A percentile compares a stretch with the other conserved stretches of the same genome.
Conservation (phyloP, 2,329 filamentous ascomycete genomes). For the Drechslera avenae region DNA sequence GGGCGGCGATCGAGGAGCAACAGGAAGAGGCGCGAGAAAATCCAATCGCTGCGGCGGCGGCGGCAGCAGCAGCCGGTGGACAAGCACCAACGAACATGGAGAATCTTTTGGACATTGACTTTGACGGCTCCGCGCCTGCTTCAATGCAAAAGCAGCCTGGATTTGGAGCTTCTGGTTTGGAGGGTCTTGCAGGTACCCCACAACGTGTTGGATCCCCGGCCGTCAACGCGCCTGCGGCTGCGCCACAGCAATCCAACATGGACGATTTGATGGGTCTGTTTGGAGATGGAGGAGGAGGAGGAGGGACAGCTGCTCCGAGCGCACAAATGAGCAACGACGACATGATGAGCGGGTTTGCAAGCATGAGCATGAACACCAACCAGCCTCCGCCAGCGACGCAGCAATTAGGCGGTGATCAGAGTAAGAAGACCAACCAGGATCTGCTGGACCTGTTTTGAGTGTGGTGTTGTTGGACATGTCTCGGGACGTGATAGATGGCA, state of each 20-base stretch:
- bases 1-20: constrained; percentile 95
- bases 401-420: constrained; percentile 59
- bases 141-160: constrained; percentile 71
- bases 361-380: constrained; percentile 71
- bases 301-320: constrained; percentile 39
- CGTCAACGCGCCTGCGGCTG: constrained; percentile 49
- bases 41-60: constrained; percentile 85
- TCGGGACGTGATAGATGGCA: constrained; percentile 1
- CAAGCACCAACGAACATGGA: constrained; percentile 77
- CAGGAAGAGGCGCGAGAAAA: constrained; percentile 90
- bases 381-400: constrained; percentile 69
- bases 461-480: background rate
- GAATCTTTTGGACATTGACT: constrained; percentile 94
- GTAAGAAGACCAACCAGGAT: constrained; percentile 63
- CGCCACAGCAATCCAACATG: constrained; percentile 63
- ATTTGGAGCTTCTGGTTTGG: constrained; percentile 56
- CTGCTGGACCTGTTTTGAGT: constrained; percentile 60
- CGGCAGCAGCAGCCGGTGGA: constrained; percentile 64
- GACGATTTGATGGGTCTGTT: constrained; percentile 81
- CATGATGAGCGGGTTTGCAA: constrained; percentile 82
- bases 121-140: constrained; percentile 91
- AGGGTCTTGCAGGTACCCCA: constrained; percentile 67
- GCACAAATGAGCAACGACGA: constrained; percentile 54
- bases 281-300: constrained; percentile 48
- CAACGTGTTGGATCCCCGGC: constrained; percentile 70